phyloP scores from a whole-genome alignment of 257 asterid species.

The Petunia secreta region DNA sequence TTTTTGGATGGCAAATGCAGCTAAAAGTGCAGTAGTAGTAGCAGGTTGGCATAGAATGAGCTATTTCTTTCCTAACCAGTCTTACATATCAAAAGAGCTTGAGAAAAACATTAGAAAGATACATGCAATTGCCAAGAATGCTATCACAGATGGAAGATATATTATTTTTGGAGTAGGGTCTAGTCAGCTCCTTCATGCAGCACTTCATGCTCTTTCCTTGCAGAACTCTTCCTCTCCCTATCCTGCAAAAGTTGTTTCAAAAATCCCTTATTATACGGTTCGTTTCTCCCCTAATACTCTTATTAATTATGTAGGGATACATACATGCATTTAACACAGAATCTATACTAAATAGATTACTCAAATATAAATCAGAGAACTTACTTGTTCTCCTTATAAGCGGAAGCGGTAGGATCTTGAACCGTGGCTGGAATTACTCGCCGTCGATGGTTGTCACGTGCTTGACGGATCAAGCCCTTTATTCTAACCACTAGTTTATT shows the following conservation, averaged over 20 bases:
- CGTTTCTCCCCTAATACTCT: background rate
- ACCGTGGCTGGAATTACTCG: too few species aligned
- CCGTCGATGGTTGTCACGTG: too few species aligned
- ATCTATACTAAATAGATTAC: too few species aligned
- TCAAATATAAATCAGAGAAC: too few species aligned
- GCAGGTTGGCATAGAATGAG: conserved; percentile 93
- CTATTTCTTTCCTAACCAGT: conserved; percentile 34
- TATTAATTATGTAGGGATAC: too few species aligned
- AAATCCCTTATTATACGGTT: conserved; percentile 58
- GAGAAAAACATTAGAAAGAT: conserved; percentile 43
- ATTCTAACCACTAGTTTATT: too few species aligned
- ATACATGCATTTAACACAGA: too few species aligned
- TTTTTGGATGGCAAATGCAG: conserved; percentile 45
- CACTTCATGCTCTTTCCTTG: conserved; percentile 67
- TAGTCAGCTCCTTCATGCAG: conserved; percentile 69
- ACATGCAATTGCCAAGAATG: conserved; percentile 55
- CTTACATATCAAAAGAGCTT: conserved; percentile 49
- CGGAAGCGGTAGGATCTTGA: too few species aligned
- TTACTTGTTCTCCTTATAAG: too few species aligned
- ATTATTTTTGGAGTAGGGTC: conserved; percentile 73
- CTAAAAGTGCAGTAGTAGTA: conserved; percentile 54
- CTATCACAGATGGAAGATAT: conserved; percentile 52
- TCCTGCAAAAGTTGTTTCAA: conserved; percentile 58
- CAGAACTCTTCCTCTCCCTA: conserved; percentile 49
- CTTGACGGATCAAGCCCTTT: too few species aligned